phyloP scores from a whole-genome alignment of 305 asterid genomes.

The Fraxinus albicans region DNA sequence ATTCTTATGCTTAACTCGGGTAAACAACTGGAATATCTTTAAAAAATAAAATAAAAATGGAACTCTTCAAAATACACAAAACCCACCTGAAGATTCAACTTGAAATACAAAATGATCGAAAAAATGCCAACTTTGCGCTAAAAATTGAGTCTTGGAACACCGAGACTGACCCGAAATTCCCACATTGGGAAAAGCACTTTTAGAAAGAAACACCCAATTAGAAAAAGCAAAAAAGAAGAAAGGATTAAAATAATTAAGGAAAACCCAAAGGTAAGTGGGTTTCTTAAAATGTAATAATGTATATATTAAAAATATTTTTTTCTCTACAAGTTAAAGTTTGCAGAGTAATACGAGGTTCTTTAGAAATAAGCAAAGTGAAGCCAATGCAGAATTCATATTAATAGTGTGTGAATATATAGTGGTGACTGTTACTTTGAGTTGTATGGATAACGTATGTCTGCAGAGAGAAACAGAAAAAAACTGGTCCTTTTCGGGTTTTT shows the following conservation, averaged over 20 bases:
- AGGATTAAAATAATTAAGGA: too few species aligned
- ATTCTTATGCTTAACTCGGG: conserved; percentile 16
- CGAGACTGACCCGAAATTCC: conserved; percentile 28
- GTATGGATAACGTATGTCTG: neutral
- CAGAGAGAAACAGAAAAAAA: neutral
- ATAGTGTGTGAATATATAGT: conserved; percentile 14
- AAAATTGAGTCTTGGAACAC: conserved; percentile 37
- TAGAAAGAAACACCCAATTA: too few species aligned
- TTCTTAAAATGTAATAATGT: too few species aligned
- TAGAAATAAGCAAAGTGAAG: conserved; percentile 20
- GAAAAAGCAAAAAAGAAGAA: too few species aligned
- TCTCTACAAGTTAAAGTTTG: conserved; percentile 10
- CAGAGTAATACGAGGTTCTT: conserved; percentile 38
- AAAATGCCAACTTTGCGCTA: conserved; percentile 24
- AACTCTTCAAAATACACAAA: conserved; percentile 10
- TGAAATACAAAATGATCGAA: conserved; percentile 12
- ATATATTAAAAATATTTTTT: conserved; percentile 1
- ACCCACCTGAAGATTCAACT: conserved; percentile 32
- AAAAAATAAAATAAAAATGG: neutral
- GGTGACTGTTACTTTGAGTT: conserved; percentile 17
- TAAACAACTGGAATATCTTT: conserved; percentile 12
- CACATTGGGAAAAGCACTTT: too few species aligned
- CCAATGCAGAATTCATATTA: conserved; percentile 8
- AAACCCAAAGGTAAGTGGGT: too few species aligned
- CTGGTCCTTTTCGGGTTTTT: neutral